Evolutionary conservation across 495 filamentous ascomycete species (phyloP), one percentile per base, ranked within the genome.

Genomic region (Pseudevernia furfuracea): DNA sequence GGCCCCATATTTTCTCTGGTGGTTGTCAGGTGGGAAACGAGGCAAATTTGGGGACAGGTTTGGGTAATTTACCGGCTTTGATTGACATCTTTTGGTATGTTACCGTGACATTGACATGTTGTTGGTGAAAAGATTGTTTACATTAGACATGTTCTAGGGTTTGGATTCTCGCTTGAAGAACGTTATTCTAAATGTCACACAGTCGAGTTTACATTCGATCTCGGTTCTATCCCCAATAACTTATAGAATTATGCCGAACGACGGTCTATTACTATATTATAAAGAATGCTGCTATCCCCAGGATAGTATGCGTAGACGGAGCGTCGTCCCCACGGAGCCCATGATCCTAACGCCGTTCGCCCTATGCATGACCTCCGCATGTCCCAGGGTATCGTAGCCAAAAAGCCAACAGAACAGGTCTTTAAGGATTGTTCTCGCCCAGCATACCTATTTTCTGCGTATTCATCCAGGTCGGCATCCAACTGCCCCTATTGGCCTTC

Each of bases 1-100:
- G 79, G 28, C 88, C 88, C 82, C 86, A 89, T 61, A 88, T 86
- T 34, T 84, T 80, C 66, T 87, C 87, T 90, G 49, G 1, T 53
- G 49, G 15, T 1, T 17, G 14, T 53, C 11, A 53, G 25, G n/a
- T 7, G 4, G 14, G 12, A 8, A 19, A 30, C 8, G 23, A 32
- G 25, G 32, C 25, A 7, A 32, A 8, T 6, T 19, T 32, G 25
- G 14, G 25, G 4, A 53, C 23, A 4, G 3, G 4, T 17, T 32
- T 53, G 49, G 28, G 6, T 32, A 2, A 30, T 15, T 6, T 53
- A 53, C 49, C 25, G 25, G 25, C 23, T 53, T 53, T 53, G 19
- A 53, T 53, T 30, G 49, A 32, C 49, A 53, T 53, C 14, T 17
- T 32, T 30, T 32, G 49, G 25, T 53, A 53, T 53, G 28, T 32